Evolutionary conservation across 495 filamentous ascomycete genomes (phyloP).

Genomic region (Cryomyces antarcticus): DNA sequence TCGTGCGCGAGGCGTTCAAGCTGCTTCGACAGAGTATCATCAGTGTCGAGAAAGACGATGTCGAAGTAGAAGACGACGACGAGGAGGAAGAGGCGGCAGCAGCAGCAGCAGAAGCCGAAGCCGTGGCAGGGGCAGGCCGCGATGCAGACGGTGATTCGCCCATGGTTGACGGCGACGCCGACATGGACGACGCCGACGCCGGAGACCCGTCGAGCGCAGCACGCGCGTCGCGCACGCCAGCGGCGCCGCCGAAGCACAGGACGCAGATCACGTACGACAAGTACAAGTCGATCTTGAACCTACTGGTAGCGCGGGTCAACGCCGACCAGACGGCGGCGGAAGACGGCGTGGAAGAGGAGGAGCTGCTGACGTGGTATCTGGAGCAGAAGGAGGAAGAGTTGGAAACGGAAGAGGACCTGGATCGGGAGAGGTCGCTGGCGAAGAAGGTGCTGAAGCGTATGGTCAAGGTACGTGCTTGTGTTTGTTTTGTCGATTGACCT

Average conservation of each 20-base stretch:
- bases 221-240: constrained; percentile 19
- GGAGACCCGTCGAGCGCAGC: constrained; percentile 16
- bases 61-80: constrained; percentile 82
- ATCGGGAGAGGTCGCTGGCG: constrained; percentile 54
- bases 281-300: constrained; percentile 75
- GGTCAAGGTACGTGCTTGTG: constrained; percentile 55
- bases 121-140: constrained; percentile 10
- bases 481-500: background rate
- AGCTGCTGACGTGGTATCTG: constrained; percentile 76
- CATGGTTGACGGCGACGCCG: constrained; percentile 37
- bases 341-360: constrained; percentile 79
- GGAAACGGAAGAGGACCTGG: constrained; percentile 55
- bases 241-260: constrained; percentile 30
- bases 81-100: constrained; percentile 27
- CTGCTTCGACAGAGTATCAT: constrained; percentile 87
- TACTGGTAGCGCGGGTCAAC: constrained; percentile 61
- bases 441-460: constrained; percentile 85
- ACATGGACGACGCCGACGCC: constrained; percentile 14
- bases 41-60: constrained; percentile 91
- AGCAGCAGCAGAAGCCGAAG: constrained; percentile 21
- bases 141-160: constrained; percentile 39
- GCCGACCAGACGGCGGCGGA: constrained; percentile 50
- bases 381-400: constrained; percentile 83
- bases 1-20: constrained; percentile 80
- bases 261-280: constrained; percentile 92